These are phyloP conservation scores for Pseudozyma sp. DNA, from an alignment of 1,284 basidiomycete species.

Conservation along the genomic window DNA sequence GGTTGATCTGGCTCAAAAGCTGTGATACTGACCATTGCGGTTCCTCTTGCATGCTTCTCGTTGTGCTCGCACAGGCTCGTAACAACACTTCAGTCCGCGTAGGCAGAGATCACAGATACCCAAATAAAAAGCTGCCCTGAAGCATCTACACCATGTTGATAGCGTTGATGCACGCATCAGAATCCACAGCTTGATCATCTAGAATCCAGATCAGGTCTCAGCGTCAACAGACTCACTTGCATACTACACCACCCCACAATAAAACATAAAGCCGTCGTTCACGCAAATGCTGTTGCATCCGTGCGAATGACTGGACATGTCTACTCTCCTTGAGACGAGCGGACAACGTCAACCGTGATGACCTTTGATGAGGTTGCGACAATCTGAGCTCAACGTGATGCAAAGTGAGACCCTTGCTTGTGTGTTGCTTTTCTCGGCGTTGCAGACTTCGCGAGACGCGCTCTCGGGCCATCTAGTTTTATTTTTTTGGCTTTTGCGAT, in stretches of 20 bases:
- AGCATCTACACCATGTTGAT: no score
- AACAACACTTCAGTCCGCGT: slow-evolving; percentile 44
- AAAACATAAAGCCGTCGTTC: no score
- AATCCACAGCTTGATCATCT: neutral
- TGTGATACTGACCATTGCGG: neutral
- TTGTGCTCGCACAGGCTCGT: slow-evolving; percentile 29
- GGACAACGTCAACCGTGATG: neutral
- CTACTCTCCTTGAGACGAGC: no score
- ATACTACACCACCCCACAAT: no score
- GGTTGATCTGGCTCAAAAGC: neutral
- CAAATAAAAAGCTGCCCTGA: neutral
- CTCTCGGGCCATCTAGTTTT: neutral
- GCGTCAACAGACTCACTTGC: no score
- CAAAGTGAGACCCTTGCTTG: neutral
- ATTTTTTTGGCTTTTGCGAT: neutral
- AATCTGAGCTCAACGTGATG: neutral
- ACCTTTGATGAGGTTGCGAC: neutral
- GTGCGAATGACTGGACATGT: no score
- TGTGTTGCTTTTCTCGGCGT: no score
- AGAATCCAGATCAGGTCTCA: no score
- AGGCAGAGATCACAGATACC: slow-evolving; percentile 17
- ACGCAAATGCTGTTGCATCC: no score
- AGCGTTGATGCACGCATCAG: neutral
- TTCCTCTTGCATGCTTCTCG: neutral
- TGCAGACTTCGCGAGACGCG: neutral